A percentile compares a stretch with the other conserved stretches of the same genome.
These are phyloP conservation scores for Striga asiatica DNA, from an alignment of 257 asterid species.

Conservation along the genomic window DNA sequence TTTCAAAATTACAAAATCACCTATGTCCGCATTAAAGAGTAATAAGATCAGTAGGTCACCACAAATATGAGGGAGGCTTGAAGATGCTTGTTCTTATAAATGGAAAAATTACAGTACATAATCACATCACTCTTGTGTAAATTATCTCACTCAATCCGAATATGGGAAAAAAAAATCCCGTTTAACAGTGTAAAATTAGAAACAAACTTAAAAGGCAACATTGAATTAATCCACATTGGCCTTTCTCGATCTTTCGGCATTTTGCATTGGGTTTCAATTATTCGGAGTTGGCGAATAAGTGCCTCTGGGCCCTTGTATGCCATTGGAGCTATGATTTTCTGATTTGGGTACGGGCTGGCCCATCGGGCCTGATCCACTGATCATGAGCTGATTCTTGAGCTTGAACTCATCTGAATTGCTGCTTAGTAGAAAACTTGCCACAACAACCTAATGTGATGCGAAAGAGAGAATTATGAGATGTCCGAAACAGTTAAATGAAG, in stretches of 20 bases:
- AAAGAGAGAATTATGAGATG: not conserved
- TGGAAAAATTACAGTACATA: too few species aligned
- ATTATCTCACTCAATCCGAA: too few species aligned
- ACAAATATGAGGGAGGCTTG: too few species aligned
- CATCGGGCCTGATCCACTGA: not conserved
- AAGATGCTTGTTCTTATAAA: too few species aligned
- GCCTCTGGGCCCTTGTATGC: constrained; percentile 17
- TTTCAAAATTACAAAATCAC: too few species aligned
- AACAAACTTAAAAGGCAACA: constrained; percentile 56
- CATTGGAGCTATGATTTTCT: constrained; percentile 25
- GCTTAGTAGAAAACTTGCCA: constrained; percentile 70
- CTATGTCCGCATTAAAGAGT: too few species aligned
- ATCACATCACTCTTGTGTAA: too few species aligned
- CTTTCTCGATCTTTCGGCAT: constrained; percentile 37
- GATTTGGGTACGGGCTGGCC: constrained; percentile 14
- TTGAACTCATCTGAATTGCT: constrained; percentile 39
- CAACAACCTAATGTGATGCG: constrained; percentile 41
- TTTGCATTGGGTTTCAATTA: constrained; percentile 26
- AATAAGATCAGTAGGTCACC: too few species aligned
- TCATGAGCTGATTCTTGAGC: constrained; percentile 46
- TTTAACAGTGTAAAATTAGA: too few species aligned
- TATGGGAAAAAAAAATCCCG: too few species aligned
- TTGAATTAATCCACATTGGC: constrained; percentile 61
- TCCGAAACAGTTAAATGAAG: not conserved
- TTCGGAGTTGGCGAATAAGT: constrained; percentile 27